Conservation (phyloP, 192 early-diverging fungal genomes). For the Geranomyces michiganensis region DNA sequence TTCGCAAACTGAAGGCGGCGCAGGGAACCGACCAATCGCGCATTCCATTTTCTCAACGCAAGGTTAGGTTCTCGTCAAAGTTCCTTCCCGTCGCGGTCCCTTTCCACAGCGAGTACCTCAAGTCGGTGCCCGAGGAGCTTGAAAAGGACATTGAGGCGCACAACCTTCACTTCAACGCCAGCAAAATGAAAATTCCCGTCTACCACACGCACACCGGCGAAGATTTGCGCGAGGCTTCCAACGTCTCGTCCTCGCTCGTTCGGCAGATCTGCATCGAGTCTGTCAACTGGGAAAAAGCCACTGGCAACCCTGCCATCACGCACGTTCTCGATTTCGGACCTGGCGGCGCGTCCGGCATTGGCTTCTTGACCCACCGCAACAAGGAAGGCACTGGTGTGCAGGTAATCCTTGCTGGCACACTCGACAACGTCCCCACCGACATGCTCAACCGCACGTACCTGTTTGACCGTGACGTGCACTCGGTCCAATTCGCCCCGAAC, state of each 20-base stretch:
- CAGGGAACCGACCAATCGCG: constrained; percentile 84
- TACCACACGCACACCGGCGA: constrained; percentile 78
- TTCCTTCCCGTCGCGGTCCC: constrained; percentile 93
- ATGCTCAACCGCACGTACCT: constrained; percentile 74
- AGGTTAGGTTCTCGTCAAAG: constrained; percentile 85
- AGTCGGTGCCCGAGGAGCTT: constrained; percentile 63
- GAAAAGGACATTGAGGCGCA: constrained; percentile 70
- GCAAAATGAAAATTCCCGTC: constrained; percentile 74
- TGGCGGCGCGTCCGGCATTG: constrained; percentile 82
- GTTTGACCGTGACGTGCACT: constrained; percentile 75
- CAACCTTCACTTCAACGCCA: constrained; percentile 64
- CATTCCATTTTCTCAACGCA: constrained; percentile 85
- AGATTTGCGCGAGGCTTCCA: constrained; percentile 63
- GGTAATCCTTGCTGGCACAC: constrained; percentile 67
- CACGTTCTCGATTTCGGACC: constrained; percentile 97
- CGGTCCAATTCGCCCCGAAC: constrained; percentile 79
- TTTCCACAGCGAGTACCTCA: constrained; percentile 85
- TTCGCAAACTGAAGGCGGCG: constrained; percentile 90
- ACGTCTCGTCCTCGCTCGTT: constrained; percentile 70
- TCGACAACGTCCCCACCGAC: constrained; percentile 63
- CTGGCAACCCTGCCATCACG: constrained; percentile 60
- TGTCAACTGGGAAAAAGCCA: constrained; percentile 76
- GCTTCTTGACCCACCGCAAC: constrained; percentile 79
- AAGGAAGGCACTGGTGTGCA: constrained; percentile 85
- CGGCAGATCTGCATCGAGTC: constrained; percentile 70